Conservation (phyloP, 2,329 filamentous ascomycete genomes). For the Penicillium hesseltinei region DNA sequence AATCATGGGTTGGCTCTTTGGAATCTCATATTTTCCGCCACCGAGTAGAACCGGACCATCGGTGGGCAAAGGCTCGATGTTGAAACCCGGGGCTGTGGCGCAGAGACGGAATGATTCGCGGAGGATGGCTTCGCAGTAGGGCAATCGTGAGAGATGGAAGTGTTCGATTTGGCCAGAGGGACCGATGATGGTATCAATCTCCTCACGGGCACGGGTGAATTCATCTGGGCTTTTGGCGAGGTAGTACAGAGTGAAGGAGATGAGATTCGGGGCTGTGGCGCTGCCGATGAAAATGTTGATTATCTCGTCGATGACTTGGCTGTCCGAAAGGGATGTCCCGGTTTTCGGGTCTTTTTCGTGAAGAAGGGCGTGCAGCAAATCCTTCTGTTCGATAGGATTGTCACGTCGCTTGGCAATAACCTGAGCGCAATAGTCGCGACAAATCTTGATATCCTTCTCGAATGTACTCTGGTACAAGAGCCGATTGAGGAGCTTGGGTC, state of each 20-base stretch:
- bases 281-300: slow-evolving; percentile 65
- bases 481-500: slow-evolving; percentile 54
- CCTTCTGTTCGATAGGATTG: slow-evolving; percentile 56
- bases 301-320: slow-evolving; percentile 66
- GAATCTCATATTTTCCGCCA: slow-evolving; percentile 62
- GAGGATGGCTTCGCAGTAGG: slow-evolving; percentile 62
- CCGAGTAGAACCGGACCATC: slow-evolving; percentile 50
- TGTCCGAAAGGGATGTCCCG: slow-evolving; percentile 56
- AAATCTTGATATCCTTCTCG: slow-evolving; percentile 51
- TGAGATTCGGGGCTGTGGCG: slow-evolving; percentile 67
- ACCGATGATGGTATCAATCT: slow-evolving; percentile 56
- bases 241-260: slow-evolving; percentile 65
- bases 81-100: slow-evolving; percentile 58
- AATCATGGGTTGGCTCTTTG: slow-evolving; percentile 52
- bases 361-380: slow-evolving; percentile 61
- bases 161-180: slow-evolving; percentile 13
- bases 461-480: slow-evolving; percentile 55
- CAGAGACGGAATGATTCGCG: slow-evolving; percentile 63
- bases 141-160: slow-evolving; percentile 37
- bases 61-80: slow-evolving; percentile 52
- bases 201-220: slow-evolving; percentile 61
- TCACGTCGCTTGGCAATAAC: slow-evolving; percentile 57
- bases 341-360: slow-evolving; percentile 61
- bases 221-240: slow-evolving; percentile 62
- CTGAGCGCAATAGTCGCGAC: slow-evolving; percentile 57